Percentiles rank a stretch among this genome's conserved stretches.
Evolutionary conservation across 495 filamentous ascomycete species (phyloP).

Genomic region (Podospora pseudoanserina): DNA sequence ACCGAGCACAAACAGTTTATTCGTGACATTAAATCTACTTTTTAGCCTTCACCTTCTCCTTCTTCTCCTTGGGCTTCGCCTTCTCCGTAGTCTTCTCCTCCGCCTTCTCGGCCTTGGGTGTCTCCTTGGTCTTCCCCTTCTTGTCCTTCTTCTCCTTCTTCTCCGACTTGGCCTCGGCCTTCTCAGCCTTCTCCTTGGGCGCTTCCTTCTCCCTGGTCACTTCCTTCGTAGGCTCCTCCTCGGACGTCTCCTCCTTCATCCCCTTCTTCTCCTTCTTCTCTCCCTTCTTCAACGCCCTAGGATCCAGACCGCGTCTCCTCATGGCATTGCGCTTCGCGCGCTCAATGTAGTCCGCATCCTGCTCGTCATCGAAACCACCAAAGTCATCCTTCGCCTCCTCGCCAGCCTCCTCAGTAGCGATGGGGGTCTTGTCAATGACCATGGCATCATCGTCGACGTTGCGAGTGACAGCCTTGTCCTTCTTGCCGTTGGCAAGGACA

Average conservation of each 20-base stretch:
- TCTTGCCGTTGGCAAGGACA: constrained; percentile 39
- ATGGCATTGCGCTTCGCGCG: constrained; percentile 64
- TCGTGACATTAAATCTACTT: constrained; percentile 9
- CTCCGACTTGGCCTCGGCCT: constrained; percentile 20
- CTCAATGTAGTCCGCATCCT: constrained; percentile 72
- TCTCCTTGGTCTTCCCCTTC: constrained; percentile 17
- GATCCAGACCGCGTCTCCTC: constrained; percentile 53
- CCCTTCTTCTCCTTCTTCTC: constrained; percentile 21
- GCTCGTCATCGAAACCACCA: constrained; percentile 83
- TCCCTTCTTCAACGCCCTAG: constrained; percentile 41
- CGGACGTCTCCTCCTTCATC: constrained; percentile 26
- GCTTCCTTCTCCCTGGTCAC: constrained; percentile 9
- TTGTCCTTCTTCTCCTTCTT: constrained; percentile 8
- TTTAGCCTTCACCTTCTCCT: constrained; percentile 24
- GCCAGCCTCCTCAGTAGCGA: constrained; percentile 42
- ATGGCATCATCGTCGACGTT: constrained; percentile 36
- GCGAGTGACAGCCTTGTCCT: constrained; percentile 32
- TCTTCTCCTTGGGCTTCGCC: constrained; percentile 25
- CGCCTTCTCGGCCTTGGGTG: constrained; percentile 12
- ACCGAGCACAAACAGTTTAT: constrained; percentile 6
- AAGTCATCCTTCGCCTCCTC: constrained; percentile 54
- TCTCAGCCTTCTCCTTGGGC: constrained; percentile 22
- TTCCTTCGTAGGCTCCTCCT: constrained; percentile 15
- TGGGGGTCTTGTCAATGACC: constrained; percentile 49
- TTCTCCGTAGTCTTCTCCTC: constrained; percentile 12